Base-by-base conservation (phyloP, 1,139 yeast species). In the Geotrichum restrictum region DNA sequence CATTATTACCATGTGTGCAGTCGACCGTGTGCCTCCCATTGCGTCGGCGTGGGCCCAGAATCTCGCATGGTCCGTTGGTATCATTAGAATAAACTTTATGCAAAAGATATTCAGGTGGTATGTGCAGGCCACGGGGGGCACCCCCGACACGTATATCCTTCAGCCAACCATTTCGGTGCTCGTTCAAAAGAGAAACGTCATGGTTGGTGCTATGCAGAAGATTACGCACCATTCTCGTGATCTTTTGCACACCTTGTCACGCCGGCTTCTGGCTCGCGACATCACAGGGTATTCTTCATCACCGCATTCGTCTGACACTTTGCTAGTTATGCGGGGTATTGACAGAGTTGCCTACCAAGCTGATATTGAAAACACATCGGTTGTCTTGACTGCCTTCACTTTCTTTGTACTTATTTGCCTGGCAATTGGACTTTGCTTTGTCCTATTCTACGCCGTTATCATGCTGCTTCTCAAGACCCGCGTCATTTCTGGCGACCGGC, bases 31-130 rank as follows among this genome's bases (percentile, higher is more conserved):
- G 4, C 98, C 98, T 3, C 98, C 98, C 19, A 88, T 93, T 62
- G 98, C 98, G 14, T 86, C 95, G 1, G 89, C 98, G 11, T 93
- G 98, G 98, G 83, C 95, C 40, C 97, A 93, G 69, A 93, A 93
- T 72, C 85, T 93, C 71, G 85, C 83, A 68, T 93, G 98, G 98
- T 83, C 97, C 11, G 79, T 93, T 73, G 98, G 98, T 55, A 81
- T 93, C 59, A 86, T 93, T 58, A 78, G 78, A 57, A 81, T 82
- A 14, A 71, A 70, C 6, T 88, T 91, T 66, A 85, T 93, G 80
- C 98, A 93, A 69, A 73, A 77, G 57, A 88, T 91, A 58, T 87
- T 94, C 61, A 77, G 86, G 64, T 93, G 98, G 98, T 93, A 91
- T 70, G 82, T 93, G 55, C 96, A 91, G 71, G 76, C 97, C 16